Evolutionary conservation across 331 rosid species (phyloP), one percentile per base, ranked within the genome.

Genomic region (Acacia pycnantha): DNA sequence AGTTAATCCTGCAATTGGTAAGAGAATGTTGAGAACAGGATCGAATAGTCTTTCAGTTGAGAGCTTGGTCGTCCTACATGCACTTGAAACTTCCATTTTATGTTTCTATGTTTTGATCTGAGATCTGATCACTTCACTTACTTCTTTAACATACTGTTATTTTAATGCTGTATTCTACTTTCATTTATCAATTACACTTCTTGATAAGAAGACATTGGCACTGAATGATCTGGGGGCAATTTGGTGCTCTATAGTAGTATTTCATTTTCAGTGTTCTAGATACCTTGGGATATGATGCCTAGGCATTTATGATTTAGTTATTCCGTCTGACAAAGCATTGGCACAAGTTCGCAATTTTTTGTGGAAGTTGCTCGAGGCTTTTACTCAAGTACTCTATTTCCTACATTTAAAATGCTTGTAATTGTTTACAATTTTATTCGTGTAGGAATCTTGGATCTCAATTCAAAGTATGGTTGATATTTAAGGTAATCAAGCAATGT

Each of bases 11-110:
- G 27, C 6, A 18, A 73, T 50, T 29, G 44, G 14, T 18, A 4
- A 29, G 48, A 22, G 56, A 58, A 22, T 15, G 22, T 19, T 51
- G 48, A 24, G 41, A 31, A 18, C 18, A 27, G 18, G 15, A 71
- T 71, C 2, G 2, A 14, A 46, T 31, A 72, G 71, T 89, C 87
- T 37, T 88, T 88, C 79, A 84, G 54, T 43, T 22, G 21, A 22
- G 41, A 71, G 76, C 8, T 44, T 46, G 40, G 44, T 41, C 44
- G 9, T 46, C 59, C 41, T 44, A 16, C 40, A 15, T 24, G 59
- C 11, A 29, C 77, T 73, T 29, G 46, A 50, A 27, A 11, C 44
- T 48, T n/a, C 43, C 21, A 6, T 27, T 50, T 48, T 29, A 7
- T 31, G 14, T 50, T 9, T 73, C 27, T 26, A 9, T 8, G 24